Conservation (phyloP, 305 asterid species). For the Ilex paraguariensis region DNA sequence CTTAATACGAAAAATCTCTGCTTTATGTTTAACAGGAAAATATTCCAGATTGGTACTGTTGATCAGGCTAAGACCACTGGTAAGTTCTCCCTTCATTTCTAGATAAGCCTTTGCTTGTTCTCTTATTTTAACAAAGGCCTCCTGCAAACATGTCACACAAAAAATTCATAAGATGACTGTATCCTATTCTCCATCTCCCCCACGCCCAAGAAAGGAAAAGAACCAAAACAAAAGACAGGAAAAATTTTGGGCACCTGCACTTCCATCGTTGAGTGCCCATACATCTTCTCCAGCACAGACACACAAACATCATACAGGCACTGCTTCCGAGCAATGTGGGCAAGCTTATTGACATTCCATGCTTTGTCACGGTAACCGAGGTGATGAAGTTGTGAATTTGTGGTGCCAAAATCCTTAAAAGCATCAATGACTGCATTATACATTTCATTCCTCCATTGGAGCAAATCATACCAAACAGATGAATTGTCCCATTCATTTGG, state of each 20-base stretch:
- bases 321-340: constrained; percentile 95
- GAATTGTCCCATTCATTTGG: constrained; percentile 99
- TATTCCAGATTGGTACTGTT: constrained; percentile 94
- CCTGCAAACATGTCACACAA: constrained; percentile 39
- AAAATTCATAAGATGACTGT: background rate
- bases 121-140: constrained; percentile 95
- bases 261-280: constrained; percentile 99
- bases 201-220: background rate
- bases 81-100: constrained; percentile 98
- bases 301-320: constrained; percentile 96
- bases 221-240: constrained; percentile 5
- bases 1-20: constrained; percentile 93
- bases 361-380: constrained; percentile 99
- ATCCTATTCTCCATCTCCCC: constrained; percentile 1
- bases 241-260: constrained; percentile 64
- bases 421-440: constrained; percentile 97
- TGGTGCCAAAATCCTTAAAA: constrained; percentile 76
- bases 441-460: constrained; percentile 99
- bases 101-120: constrained; percentile 98
- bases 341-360: constrained; percentile 99
- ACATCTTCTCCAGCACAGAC: constrained; percentile 91
- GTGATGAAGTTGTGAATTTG: constrained; percentile 91
- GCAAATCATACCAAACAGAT: constrained; percentile 98
- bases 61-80: constrained; percentile 92
- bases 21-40: constrained; percentile 92